Base-by-base conservation (phyloP, 768 basidiomycete species). In the Harrya chromipes region DNA sequence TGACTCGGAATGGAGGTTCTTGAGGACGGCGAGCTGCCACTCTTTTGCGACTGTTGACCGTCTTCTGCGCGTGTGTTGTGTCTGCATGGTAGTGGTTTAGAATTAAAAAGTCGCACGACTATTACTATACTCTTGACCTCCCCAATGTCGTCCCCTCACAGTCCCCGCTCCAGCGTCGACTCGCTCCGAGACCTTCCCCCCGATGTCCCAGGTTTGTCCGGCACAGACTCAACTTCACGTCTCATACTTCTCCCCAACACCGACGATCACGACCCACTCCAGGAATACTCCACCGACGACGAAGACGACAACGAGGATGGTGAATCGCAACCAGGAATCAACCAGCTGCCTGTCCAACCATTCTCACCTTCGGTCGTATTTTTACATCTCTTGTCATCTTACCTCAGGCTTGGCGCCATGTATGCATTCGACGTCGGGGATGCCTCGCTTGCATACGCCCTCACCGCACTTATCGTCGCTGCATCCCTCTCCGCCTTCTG, bases 321-420 rank as follows among this genome's bases (percentile, higher is more conserved):
- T 8, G 43, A 45, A 11, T 26, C 47, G 17, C 56, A 49, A 4
- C 37, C 52, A 14, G 47, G 23, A 38, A 31, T 48, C 46, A 36
- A 26, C 43, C 54, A 50, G 27, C 56, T 45, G 3, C 23, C 40
- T 20, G 21, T 67, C 7, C 79, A 79, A n/a, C 78, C 82, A 3
- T 77, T 88, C 43, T 65, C 77, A 11, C 76, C 84, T 4, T 69
- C 75, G 13, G 58, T 76, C 43, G 77, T 87, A 41, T 82, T 89
- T 58, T 71, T 88, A 10, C 85, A 87, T 67, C 82, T 90, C 47
- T 69, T 86, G 44, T 70, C 80, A 4, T 85, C 86, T 6, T 84
- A 79, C 60, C 75, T 88, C 58, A 85, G 81, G 59, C 76, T 89
- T 21, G 87, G 87, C 20, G 85, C 85, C 23, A 72, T 89, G 49